These are phyloP conservation scores for Aspergillus versicolor DNA, from an alignment of 2,329 filamentous ascomycete species.

Conservation along the genomic window DNA sequence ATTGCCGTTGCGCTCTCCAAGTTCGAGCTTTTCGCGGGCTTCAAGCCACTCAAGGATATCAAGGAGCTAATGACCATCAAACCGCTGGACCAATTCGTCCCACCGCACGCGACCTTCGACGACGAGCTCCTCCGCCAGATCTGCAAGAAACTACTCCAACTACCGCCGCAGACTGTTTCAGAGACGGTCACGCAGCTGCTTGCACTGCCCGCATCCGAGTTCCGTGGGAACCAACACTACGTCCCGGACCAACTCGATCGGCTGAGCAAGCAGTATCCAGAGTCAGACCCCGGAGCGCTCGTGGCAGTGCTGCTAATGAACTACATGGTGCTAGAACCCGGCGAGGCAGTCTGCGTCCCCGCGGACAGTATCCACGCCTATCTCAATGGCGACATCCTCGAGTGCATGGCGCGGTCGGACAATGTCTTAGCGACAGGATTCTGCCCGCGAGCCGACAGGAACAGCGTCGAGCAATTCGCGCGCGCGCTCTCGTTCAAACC, in stretches of 20 bases:
- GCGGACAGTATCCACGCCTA: constrained; percentile 75
- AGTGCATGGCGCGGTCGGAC: constrained; percentile 75
- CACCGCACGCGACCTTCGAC: constrained; percentile 50
- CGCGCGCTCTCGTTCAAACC: constrained; percentile 63
- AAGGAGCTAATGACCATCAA: constrained; percentile 56
- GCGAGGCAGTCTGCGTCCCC: constrained; percentile 68
- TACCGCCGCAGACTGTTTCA: constrained; percentile 53
- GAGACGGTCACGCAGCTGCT: constrained; percentile 55
- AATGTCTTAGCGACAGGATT: constrained; percentile 75
- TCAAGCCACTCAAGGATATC: constrained; percentile 65
- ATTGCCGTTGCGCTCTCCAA: constrained; percentile 70
- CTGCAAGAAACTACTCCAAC: constrained; percentile 54
- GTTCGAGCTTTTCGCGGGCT: constrained; percentile 76
- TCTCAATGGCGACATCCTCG: constrained; percentile 70
- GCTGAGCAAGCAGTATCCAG: constrained; percentile 63
- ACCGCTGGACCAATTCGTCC: constrained; percentile 56
- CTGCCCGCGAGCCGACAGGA: constrained; percentile 65
- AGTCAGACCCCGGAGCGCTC: constrained; percentile 64
- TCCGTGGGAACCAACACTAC: constrained; percentile 53
- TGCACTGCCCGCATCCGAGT: constrained; percentile 47
- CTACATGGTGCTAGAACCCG: constrained; percentile 63
- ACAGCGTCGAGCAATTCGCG: constrained; percentile 64
- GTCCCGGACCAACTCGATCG: constrained; percentile 65
- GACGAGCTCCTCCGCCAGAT: constrained; percentile 59
- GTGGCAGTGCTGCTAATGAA: constrained; percentile 75